These are phyloP conservation scores for Pseudocercospora fijiensis DNA, from an alignment of 2,329 filamentous ascomycete genomes.

Conservation along the genomic window DNA sequence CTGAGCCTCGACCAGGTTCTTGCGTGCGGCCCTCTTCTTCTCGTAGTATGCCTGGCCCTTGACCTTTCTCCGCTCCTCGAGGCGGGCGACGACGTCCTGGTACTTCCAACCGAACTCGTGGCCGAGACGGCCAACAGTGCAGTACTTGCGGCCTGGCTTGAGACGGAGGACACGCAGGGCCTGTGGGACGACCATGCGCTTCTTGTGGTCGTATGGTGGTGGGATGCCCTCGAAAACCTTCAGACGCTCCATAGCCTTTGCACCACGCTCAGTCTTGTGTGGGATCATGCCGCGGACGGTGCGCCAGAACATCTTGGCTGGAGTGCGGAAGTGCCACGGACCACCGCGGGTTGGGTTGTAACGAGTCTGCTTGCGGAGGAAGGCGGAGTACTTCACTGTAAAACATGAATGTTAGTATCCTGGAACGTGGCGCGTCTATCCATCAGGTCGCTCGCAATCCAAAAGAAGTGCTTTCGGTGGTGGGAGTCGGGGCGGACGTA, in stretches of 20 bases:
- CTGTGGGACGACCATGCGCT: conserved; percentile 99
- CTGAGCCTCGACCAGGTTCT: conserved; percentile 89
- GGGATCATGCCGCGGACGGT: conserved; percentile 99
- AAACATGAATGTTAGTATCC: conserved; percentile 12
- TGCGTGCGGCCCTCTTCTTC: conserved; percentile 95
- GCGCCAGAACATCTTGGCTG: conserved; percentile 99
- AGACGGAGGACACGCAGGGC: conserved; percentile 93
- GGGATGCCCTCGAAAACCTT: conserved; percentile 99
- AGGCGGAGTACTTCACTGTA: conserved; percentile 99
- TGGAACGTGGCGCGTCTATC: background rate
- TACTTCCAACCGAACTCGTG: conserved; percentile 99
- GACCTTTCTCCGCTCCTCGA: conserved; percentile 99
- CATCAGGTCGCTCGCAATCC: background rate
- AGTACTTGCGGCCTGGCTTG: conserved; percentile 99
- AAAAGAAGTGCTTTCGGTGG: background rate
- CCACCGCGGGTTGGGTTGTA: conserved; percentile 99
- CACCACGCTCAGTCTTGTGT: conserved; percentile 98
- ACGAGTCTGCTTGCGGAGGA: conserved; percentile 99
- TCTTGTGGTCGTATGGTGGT: conserved; percentile 99
- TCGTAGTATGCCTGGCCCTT: conserved; percentile 99
- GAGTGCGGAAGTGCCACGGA: conserved; percentile 99
- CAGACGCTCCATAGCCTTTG: conserved; percentile 93
- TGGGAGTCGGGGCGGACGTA: conserved; percentile 61
- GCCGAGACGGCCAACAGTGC: conserved; percentile 94
- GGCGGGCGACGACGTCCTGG: conserved; percentile 96